Evolutionary conservation across 108 stramenopile genomes (phyloP).

Genomic region (Skeletonema potamos): DNA sequence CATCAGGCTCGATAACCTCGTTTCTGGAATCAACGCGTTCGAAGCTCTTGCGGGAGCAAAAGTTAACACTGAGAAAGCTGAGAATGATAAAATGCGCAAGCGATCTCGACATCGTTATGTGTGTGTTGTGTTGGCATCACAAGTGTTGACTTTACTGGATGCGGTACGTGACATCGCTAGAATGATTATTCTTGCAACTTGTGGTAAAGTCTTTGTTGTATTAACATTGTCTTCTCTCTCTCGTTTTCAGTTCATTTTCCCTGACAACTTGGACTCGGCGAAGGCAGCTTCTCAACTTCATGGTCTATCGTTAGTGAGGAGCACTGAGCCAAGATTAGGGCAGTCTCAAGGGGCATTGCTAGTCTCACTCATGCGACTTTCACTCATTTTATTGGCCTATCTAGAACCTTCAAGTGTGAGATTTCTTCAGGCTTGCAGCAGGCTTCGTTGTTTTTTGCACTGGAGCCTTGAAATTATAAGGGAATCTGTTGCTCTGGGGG

Average conservation of each 20-base stretch:
- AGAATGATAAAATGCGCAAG: slow-evolving; percentile 4
- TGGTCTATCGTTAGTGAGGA: slow-evolving; percentile 73
- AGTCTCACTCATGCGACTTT: slow-evolving; percentile 68
- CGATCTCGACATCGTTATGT: slow-evolving; percentile 33
- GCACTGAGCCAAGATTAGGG: slow-evolving; percentile 74
- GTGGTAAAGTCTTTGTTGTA: not conserved
- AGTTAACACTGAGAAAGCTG: slow-evolving; percentile 15
- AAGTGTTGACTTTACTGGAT: slow-evolving; percentile 75
- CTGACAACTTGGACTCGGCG: slow-evolving; percentile 67
- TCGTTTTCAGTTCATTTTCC: slow-evolving; percentile 69
- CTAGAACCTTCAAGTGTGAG: slow-evolving; percentile 79
- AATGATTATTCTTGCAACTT: not conserved
- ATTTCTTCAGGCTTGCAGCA: slow-evolving; percentile 75
- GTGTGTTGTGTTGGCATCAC: slow-evolving; percentile 61
- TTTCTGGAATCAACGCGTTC: slow-evolving; percentile 44
- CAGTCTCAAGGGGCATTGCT: slow-evolving; percentile 77
- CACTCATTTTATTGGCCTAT: slow-evolving; percentile 63
- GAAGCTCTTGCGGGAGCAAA: slow-evolving; percentile 46
- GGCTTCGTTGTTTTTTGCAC: slow-evolving; percentile 74
- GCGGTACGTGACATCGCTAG: slow-evolving; percentile 11
- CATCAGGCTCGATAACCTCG: slow-evolving; percentile 59
- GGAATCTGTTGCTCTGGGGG: slow-evolving; percentile 69
- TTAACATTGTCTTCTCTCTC: not conserved
- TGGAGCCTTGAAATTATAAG: slow-evolving; percentile 79
- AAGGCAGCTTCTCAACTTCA: slow-evolving; percentile 74